Evolutionary conservation across 2,329 filamentous ascomycete genomes (phyloP).

Genomic region (Neonectria punicea): DNA sequence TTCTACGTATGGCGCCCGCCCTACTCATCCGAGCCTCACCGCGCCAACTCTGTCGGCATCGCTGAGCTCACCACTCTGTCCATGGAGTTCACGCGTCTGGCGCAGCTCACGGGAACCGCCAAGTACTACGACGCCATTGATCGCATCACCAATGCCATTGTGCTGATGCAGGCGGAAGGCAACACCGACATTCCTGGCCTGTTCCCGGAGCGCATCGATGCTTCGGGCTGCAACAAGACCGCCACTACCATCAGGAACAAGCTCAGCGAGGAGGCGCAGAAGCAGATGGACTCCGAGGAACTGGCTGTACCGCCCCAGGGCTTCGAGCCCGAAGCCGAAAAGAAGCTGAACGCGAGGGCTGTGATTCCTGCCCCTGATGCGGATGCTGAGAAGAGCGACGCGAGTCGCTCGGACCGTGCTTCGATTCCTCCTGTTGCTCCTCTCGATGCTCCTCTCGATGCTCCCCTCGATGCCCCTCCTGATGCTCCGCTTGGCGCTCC

Average conservation of each 20-base stretch:
- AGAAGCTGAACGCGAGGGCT: slow-evolving; percentile 1
- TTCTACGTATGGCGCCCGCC: slow-evolving; percentile 82
- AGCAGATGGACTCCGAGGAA: slow-evolving; percentile 48
- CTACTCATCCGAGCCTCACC: slow-evolving; percentile 70
- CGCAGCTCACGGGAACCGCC: slow-evolving; percentile 82
- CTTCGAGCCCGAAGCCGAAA: slow-evolving; percentile 28
- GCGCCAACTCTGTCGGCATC: slow-evolving; percentile 67
- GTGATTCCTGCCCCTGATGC: neutral
- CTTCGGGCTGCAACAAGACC: slow-evolving; percentile 78
- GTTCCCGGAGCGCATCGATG: slow-evolving; percentile 82
- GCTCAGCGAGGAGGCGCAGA: slow-evolving; percentile 50
- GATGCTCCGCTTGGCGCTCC: neutral
- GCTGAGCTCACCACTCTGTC: slow-evolving; percentile 84
- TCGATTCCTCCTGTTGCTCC: neutral
- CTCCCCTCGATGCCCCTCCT: no score
- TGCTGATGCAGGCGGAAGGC: slow-evolving; percentile 75
- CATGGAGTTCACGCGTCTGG: slow-evolving; percentile 89
- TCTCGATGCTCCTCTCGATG: neutral
- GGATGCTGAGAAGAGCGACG: slow-evolving; percentile 1
- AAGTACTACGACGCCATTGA: slow-evolving; percentile 93
- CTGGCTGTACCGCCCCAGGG: slow-evolving; percentile 43
- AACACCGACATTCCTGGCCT: slow-evolving; percentile 77
- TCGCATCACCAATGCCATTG: slow-evolving; percentile 83
- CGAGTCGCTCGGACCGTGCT: slow-evolving; percentile 3
- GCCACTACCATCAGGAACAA: slow-evolving; percentile 46